Conservation (phyloP, 148 eudicot genomes). For the Fallopia convolvulus region DNA sequence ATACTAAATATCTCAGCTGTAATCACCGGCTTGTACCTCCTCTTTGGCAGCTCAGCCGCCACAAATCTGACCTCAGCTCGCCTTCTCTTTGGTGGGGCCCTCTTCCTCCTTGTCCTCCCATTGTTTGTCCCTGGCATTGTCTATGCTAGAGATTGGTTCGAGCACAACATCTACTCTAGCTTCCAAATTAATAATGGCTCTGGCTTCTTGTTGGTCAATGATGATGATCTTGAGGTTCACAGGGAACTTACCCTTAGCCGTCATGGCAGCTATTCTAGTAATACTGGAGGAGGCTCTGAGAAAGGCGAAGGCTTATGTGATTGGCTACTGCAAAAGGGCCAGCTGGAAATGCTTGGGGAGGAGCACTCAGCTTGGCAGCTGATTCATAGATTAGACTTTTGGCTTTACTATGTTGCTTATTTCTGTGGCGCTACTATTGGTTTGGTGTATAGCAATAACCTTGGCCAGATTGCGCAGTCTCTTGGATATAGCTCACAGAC, state of each 20-base stretch:
- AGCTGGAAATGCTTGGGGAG: conserved; percentile 62
- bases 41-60: conserved; percentile 40
- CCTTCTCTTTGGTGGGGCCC: conserved; percentile 52
- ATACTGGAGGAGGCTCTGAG: neutral
- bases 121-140: conserved; percentile 53
- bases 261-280: neutral
- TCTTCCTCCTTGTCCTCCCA: conserved; percentile 54
- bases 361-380: conserved; percentile 58
- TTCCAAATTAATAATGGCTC: conserved; percentile 40
- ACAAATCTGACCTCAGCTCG: conserved; percentile 22
- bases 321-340: conserved; percentile 33
- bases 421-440: conserved; percentile 97
- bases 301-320: conserved; percentile 28
- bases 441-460: conserved; percentile 74
- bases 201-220: conserved; percentile 51
- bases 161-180: conserved; percentile 30
- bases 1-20: conserved; percentile 50
- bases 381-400: conserved; percentile 63
- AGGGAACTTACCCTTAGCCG: conserved; percentile 25
- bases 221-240: conserved; percentile 57
- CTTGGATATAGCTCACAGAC: conserved; percentile 57
- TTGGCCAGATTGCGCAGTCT: conserved; percentile 86
- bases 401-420: conserved; percentile 77
- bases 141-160: conserved; percentile 64
- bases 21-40: conserved; percentile 73